A percentile compares a stretch with the other conserved stretches of the same genome.
phyloP scores from a whole-genome alignment of 2,329 filamentous ascomycete genomes.

The Fusarium liriodendri region DNA sequence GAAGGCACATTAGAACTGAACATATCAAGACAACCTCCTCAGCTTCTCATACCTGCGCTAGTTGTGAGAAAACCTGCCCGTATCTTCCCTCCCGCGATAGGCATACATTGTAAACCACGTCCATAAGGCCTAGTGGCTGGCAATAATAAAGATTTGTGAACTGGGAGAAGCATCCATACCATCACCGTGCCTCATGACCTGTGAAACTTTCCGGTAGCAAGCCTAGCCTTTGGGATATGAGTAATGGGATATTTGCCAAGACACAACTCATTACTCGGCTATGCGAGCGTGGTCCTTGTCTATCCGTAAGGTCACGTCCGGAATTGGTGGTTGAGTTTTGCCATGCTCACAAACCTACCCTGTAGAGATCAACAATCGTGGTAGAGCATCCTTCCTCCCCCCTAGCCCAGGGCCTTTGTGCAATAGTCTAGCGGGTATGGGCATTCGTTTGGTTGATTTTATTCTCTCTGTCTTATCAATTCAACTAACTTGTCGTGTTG shows the following conservation, averaged over 20 bases:
- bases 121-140: no score
- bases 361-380: not conserved
- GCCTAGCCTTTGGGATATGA: not conserved
- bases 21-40: not conserved
- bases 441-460: not conserved
- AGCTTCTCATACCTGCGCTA: not conserved
- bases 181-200: not conserved
- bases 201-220: not conserved
- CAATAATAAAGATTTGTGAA: not conserved
- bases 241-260: not conserved
- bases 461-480: not conserved
- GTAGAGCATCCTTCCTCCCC: not conserved
- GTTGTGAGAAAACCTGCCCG: not conserved
- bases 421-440: not conserved
- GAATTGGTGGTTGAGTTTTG: not conserved
- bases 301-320: not conserved
- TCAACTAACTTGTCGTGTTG: not conserved
- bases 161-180: not conserved
- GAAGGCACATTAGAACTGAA: not conserved
- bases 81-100: not conserved
- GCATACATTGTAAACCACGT: no score
- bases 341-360: not conserved
- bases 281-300: not conserved
- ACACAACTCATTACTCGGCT: not conserved
- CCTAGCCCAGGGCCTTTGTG: not conserved